Conservation (phyloP, 2,329 filamentous ascomycete genomes). For the Tolypocladium tundrense region DNA sequence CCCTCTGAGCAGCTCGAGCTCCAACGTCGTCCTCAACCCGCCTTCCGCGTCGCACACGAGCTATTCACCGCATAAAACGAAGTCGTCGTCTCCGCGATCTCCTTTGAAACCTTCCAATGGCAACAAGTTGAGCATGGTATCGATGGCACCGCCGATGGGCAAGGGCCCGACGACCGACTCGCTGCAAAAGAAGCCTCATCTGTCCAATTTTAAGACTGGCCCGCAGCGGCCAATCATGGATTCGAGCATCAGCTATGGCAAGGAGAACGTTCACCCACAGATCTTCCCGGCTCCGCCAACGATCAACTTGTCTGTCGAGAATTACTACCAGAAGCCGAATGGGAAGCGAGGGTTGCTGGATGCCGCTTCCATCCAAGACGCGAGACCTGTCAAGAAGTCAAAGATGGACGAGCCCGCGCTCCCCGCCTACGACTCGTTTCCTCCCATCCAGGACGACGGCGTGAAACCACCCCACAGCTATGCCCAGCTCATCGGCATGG, state of each 20-base stretch:
- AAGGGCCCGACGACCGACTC: slow-evolving; percentile 52
- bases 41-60: slow-evolving; percentile 39
- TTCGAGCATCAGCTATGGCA: slow-evolving; percentile 30
- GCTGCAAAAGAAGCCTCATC: slow-evolving; percentile 54
- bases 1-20: slow-evolving; percentile 39
- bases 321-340: slow-evolving; percentile 40
- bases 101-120: slow-evolving; percentile 41
- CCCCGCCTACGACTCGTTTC: slow-evolving; percentile 70
- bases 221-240: slow-evolving; percentile 42
- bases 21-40: slow-evolving; percentile 59
- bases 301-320: slow-evolving; percentile 40
- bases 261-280: slow-evolving; percentile 46
- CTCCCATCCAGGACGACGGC: slow-evolving; percentile 73
- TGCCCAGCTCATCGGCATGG: slow-evolving; percentile 91
- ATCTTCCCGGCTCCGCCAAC: slow-evolving; percentile 37
- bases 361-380: slow-evolving; percentile 61
- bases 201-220: slow-evolving; percentile 49
- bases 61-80: slow-evolving; percentile 61
- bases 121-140: slow-evolving; percentile 55
- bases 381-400: slow-evolving; percentile 55
- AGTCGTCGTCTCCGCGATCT: slow-evolving; percentile 49
- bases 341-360: slow-evolving; percentile 60
- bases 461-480: slow-evolving; percentile 88
- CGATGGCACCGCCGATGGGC: slow-evolving; percentile 54
- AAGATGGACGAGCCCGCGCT: slow-evolving; percentile 48